phyloP scores from a whole-genome alignment of 768 basidiomycete species.

The Tricholoma sp. region DNA sequence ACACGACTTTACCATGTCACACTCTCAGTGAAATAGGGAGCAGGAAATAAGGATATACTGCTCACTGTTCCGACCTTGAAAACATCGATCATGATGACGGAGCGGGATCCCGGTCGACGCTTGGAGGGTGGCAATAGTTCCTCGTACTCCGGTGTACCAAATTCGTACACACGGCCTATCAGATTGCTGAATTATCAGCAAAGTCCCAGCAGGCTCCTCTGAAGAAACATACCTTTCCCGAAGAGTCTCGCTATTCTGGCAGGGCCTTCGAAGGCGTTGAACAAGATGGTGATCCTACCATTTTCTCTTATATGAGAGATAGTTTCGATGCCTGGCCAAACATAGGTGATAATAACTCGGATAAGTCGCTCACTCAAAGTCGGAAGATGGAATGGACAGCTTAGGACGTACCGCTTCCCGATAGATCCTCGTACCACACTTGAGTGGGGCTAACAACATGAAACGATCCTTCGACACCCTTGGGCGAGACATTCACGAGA shows the following conservation, averaged over 20 bases:
- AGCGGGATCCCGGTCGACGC: constrained; percentile 53
- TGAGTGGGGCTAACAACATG: constrained; percentile 47
- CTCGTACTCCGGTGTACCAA: constrained; percentile 59
- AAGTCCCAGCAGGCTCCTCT: background rate
- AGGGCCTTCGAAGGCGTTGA: constrained; percentile 58
- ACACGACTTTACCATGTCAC: constrained; percentile 44
- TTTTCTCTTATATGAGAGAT: constrained; percentile 55
- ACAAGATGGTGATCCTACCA: constrained; percentile 54
- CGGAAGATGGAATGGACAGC: background rate
- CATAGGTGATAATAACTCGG: background rate
- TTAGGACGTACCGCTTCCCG: constrained; percentile 54
- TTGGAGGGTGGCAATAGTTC: constrained; percentile 38
- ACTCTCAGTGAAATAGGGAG: background rate
- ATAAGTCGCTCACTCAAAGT: background rate
- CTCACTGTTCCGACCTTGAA: constrained; percentile 49
- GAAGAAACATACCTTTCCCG: constrained; percentile 42
- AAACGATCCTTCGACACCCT: constrained; percentile 56
- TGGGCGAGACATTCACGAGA: constrained; percentile 66
- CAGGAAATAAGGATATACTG: background rate
- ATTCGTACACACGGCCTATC: constrained; percentile 55
- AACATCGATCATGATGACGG: constrained; percentile 56
- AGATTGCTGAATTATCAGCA: too few species aligned
- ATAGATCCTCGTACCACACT: constrained; percentile 75
- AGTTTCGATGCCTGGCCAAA: constrained; percentile 34
- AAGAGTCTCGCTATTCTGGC: constrained; percentile 55